These are phyloP conservation scores for Agroathelia rolfsii DNA, from an alignment of 1,284 basidiomycete genomes.

Conservation along the genomic window DNA sequence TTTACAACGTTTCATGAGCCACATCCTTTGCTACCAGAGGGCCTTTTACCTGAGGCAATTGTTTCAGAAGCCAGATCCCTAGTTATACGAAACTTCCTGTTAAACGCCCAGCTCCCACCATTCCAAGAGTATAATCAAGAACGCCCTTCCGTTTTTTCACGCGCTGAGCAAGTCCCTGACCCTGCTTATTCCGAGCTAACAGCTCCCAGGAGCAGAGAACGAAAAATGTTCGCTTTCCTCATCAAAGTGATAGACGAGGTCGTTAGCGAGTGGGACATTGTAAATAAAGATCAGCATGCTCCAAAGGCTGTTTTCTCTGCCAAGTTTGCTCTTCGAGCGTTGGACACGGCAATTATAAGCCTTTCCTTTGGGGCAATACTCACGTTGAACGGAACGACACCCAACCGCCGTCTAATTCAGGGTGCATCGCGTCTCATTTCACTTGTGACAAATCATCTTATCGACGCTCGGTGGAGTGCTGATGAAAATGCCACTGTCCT, in stretches of 20 bases:
- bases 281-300: no score
- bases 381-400: conserved; percentile 48
- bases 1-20: conserved; percentile 33
- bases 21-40: conserved; percentile 55
- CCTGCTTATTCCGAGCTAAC: conserved; percentile 20
- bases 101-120: conserved; percentile 52
- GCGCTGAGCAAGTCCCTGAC: conserved; percentile 4
- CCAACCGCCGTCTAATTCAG: conserved; percentile 51
- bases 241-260: conserved; percentile 47
- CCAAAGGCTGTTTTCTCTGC: conserved; percentile 32
- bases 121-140: conserved; percentile 15
- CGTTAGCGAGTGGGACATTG: conserved; percentile 40
- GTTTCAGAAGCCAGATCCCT: conserved; percentile 45
- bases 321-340: conserved; percentile 50
- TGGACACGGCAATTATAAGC: conserved; percentile 60
- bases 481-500: conserved; percentile 55
- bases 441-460: conserved; percentile 32
- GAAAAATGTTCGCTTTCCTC: conserved; percentile 58
- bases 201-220: conserved; percentile 43
- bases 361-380: conserved; percentile 64
- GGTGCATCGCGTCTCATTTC: conserved; percentile 47
- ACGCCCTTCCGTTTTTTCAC: not conserved
- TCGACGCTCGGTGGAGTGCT: conserved; percentile 40
- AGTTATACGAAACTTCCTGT: conserved; percentile 60
- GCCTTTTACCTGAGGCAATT: conserved; percentile 49